phyloP scores from a whole-genome alignment of 73 alveolate genomes.

The Tetrahymena elliotti region DNA sequence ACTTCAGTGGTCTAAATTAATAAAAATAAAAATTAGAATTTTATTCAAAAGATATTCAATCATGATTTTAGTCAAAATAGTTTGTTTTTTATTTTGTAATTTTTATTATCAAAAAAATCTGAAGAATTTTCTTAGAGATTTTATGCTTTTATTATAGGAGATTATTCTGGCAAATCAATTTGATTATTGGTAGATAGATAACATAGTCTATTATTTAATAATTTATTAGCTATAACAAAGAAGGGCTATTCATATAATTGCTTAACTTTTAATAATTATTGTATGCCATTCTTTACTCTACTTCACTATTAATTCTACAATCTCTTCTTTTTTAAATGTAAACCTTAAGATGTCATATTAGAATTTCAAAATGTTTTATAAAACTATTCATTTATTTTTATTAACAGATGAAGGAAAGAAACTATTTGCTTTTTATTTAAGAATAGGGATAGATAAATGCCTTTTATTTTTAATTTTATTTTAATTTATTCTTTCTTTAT shows the following conservation, averaged over 20 bases:
- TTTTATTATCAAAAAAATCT: no score
- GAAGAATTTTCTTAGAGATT: no score
- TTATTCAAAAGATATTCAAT: not conserved
- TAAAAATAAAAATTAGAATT: not conserved
- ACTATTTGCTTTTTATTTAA: not conserved
- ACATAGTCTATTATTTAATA: no score
- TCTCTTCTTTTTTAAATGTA: not conserved
- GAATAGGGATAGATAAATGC: not conserved
- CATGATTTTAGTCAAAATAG: not conserved
- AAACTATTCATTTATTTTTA: no score
- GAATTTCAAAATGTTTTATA: not conserved
- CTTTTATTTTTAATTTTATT: no score
- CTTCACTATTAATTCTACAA: not conserved
- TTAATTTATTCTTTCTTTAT: not conserved
- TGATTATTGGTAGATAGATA: no score
- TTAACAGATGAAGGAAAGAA: not conserved
- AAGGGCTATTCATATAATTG: not conserved
- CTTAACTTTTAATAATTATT: not conserved
- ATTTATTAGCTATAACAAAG: no score
- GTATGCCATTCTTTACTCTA: not conserved
- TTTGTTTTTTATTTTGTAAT: not conserved
- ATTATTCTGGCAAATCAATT: no score
- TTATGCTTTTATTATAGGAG: no score
- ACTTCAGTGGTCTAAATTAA: constrained; percentile 67
- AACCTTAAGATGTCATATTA: not conserved